Percentiles rank a stretch among this genome's conserved stretches.
Evolutionary conservation across 1,284 basidiomycete genomes (phyloP).

Genomic region (Malassezia sp.): DNA sequence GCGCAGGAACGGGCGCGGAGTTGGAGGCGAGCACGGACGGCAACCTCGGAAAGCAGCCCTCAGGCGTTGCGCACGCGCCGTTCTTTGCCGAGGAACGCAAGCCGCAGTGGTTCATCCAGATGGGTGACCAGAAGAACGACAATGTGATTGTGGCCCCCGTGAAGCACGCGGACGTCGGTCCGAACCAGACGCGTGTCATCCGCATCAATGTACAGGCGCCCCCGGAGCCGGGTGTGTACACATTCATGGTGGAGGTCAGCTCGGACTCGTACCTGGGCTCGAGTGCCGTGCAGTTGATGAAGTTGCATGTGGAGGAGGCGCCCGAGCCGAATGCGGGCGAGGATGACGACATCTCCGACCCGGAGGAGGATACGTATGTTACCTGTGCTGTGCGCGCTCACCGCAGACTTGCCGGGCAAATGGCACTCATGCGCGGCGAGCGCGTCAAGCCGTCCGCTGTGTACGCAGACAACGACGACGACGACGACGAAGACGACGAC

Average conservation of each 20-base stretch:
- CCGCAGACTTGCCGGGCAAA: slow-evolving; percentile 95
- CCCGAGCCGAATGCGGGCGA: slow-evolving; percentile 27
- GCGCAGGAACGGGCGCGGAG: slow-evolving; percentile 28
- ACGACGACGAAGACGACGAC: slow-evolving; percentile 48
- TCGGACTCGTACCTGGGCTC: slow-evolving; percentile 80
- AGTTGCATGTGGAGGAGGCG: slow-evolving; percentile 56
- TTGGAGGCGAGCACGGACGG: slow-evolving; percentile 14
- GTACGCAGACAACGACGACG: slow-evolving; percentile 49
- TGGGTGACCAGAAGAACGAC: slow-evolving; percentile 81
- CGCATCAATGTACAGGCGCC: slow-evolving; percentile 92
- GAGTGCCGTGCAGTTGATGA: slow-evolving; percentile 50
- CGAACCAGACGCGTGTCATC: slow-evolving; percentile 64
- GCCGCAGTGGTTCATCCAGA: slow-evolving; percentile 51
- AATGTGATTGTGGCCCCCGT: slow-evolving; percentile 81
- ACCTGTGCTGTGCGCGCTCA: too few species aligned
- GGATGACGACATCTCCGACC: slow-evolving; percentile 45
- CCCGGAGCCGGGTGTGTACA: slow-evolving; percentile 67
- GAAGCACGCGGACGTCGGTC: slow-evolving; percentile 57
- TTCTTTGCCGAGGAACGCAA: slow-evolving; percentile 60
- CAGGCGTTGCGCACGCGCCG: slow-evolving; percentile 74
- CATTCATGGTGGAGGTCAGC: slow-evolving; percentile 73
- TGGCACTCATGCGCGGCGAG: slow-evolving; percentile 91
- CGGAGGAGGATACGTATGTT: slow-evolving; percentile 50
- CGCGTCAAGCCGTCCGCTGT: slow-evolving; percentile 56
- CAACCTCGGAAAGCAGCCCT: slow-evolving; percentile 49